Base-by-base conservation (phyloP, 768 basidiomycete species). In the Pholiota molesta region DNA sequence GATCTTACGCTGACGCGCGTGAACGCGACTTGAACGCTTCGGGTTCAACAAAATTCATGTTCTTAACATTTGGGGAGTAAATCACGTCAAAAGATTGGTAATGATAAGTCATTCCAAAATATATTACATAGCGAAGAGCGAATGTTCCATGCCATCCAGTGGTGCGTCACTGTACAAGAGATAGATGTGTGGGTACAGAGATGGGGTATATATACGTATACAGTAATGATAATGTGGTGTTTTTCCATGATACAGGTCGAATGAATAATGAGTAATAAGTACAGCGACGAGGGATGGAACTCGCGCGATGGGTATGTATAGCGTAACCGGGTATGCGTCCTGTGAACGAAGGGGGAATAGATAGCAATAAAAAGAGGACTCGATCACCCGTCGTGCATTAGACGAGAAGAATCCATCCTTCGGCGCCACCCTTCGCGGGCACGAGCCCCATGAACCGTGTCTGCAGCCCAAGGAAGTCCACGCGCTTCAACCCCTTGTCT, bases 381-480 rank as follows among this genome's bases (percentile, higher is more conserved):
- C 37, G 44, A 60, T 49, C 47, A 49, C 47, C 35, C 49, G 53
- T 47, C n/a, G 57, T 57, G 64, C 59, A 64, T 49, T 62, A 61
- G 60, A 75, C 65, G 56, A 71, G 57, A 29, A 80, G 64, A 57
- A 65, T 75, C 83, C 79, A 84, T 4, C 74, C 71, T 26, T 75
- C 72, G 6, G 76, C 74, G 2, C 73, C 65, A 52, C 69, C 69
- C 55, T 70, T 66, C 54, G 72, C 70, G 28, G 62, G 70, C 2
- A 74, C 76, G 37, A 85, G 60, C 26, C 83, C 84, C 67, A 69
- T 70, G 68, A 85, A 83, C 23, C 63, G 66, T 14, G 71, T 77
- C 17, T 70, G 72, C 40, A 72, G 77, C 54, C 75, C 69, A 52
- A 88, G 70, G 65, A 85, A 86, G 69, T 88, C 86, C 0, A 88